Evolutionary conservation across 169 alveolate species (phyloP).

Genomic region (Plasmodium falciparum): DNA sequence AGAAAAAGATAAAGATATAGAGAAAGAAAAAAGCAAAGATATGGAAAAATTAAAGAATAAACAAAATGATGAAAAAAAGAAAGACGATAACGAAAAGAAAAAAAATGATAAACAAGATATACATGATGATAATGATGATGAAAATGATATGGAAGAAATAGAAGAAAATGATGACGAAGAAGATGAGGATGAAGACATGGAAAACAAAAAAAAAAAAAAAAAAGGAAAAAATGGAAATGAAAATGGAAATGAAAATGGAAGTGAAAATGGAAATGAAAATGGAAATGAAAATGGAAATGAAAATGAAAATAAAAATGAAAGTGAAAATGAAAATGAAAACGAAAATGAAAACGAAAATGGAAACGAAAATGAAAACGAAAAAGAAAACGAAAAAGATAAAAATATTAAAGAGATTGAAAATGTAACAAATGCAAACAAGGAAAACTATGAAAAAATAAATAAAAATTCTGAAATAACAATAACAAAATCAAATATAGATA

Average conservation of each 20-base stretch:
- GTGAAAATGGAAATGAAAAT: neutral
- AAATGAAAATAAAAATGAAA: neutral
- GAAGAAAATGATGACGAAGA: conserved; percentile 14
- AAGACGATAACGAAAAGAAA: neutral
- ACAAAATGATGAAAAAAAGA: neutral
- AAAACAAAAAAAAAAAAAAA: neutral
- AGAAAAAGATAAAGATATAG: neutral
- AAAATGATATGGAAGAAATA: neutral
- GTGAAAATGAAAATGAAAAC: neutral
- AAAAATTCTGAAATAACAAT: neutral
- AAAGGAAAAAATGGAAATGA: neutral
- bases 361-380: neutral
- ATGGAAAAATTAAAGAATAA: neutral
- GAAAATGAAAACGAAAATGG: neutral
- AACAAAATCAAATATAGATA: conserved; percentile 7
- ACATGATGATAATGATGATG: neutral
- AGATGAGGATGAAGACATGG: conserved; percentile 11
- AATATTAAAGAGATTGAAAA: neutral
- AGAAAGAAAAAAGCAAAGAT: neutral
- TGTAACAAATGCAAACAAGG: neutral
- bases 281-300: neutral
- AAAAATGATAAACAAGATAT: neutral
- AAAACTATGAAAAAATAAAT: neutral
- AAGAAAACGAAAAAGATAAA: neutral
- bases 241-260: neutral